Evolutionary conservation across 495 filamentous ascomycete genomes (phyloP), one percentile per base, ranked within the genome.

Genomic region (Geopyxis carbonaria): DNA sequence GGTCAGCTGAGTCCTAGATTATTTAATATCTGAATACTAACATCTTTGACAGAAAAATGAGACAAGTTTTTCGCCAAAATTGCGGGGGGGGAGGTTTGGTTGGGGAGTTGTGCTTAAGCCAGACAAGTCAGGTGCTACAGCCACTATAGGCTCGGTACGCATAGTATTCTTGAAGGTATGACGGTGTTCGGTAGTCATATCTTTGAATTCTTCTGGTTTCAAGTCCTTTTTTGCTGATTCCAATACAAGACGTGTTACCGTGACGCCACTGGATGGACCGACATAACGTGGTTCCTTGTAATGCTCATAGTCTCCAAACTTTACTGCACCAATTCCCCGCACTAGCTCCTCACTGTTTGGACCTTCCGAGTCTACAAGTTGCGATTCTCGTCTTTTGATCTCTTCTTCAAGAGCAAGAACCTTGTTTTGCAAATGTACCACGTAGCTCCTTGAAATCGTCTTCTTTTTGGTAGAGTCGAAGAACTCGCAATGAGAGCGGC

Each of bases 201-300:
- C 82, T 38, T 79, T 76, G 59, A 93, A 92, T 43, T 73, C 79
- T 56, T 79, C 48, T 15, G 44, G 14, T n/a, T 46, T 52, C 13
- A 56, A 24, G 22, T 52, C 48, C 25, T 42, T 56, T 52, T 87
- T 95, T 31, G 86, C 86, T 50, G 92, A 73, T 55, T 93, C 84
- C 75, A 95, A 92, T 20, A 95, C 79, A 49, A 94, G 62, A 23
- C 86, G 73, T 13, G 85, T 87, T 61, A 95, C 87, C 45, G 81
- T 82, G 55, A 92, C 87, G 43, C 87, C 87, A 56, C 87, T 94
- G 8, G 83, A 87, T 8, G 87, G 75, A 0, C 87, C 87, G 9
- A 95, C 66, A 50, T 85, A 95, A 42, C 85, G 76, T 8, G 83
- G 66, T 11, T 69, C 71, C 48, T 89, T 80, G 40, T 54, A 54